A percentile compares a stretch with the other conserved stretches of the same genome.
Conservation (phyloP, 345 rosid species). For the Mangifera indica region DNA sequence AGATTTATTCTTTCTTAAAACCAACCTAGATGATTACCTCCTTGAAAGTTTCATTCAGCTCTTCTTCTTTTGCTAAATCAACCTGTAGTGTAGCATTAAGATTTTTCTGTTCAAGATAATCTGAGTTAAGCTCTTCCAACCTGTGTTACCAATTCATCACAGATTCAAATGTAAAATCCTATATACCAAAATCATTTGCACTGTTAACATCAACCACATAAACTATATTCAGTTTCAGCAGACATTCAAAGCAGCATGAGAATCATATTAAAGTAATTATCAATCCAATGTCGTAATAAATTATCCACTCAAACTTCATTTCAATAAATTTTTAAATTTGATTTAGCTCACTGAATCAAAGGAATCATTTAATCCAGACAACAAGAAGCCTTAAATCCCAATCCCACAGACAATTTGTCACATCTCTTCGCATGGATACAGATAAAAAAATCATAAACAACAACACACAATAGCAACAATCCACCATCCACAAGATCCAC, state of each 20-base stretch:
- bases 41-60: slow-evolving; percentile 50
- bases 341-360: background rate
- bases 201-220: background rate
- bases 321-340: too few species aligned
- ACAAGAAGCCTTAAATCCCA: background rate
- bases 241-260: background rate
- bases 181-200: slow-evolving; percentile 7
- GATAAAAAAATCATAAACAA: background rate
- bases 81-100: slow-evolving; percentile 51
- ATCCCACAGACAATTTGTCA: background rate
- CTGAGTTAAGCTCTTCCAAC: slow-evolving; percentile 63
- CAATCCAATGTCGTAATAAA: background rate
- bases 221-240: background rate
- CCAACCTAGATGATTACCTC: slow-evolving; percentile 40
- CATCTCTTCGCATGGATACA: background rate
- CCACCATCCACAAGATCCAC: background rate
- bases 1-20: slow-evolving; percentile 34
- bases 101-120: slow-evolving; percentile 58
- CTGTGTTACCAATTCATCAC: slow-evolving; percentile 35
- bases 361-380: background rate
- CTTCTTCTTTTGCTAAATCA: slow-evolving; percentile 60
- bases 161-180: slow-evolving; percentile 12
- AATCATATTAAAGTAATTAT: background rate
- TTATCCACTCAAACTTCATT: too few species aligned
- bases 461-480: background rate